These are phyloP conservation scores for Neonectria neomacrospora DNA, from an alignment of 2,329 filamentous ascomycete genomes.

Conservation along the genomic window DNA sequence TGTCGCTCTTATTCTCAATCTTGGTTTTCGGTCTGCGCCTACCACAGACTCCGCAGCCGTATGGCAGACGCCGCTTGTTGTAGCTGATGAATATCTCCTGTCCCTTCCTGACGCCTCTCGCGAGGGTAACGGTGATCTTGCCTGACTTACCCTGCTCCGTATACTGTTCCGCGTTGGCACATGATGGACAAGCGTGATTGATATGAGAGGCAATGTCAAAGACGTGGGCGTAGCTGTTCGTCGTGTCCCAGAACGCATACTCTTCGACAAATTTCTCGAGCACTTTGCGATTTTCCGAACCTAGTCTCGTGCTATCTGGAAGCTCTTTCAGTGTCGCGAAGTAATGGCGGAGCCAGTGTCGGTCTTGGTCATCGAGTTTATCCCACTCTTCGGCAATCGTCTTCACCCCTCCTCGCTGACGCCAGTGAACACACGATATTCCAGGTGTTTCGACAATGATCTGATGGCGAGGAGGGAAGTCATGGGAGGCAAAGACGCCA, in stretches of 20 bases:
- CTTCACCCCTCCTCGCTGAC: slow-evolving; percentile 9
- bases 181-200: slow-evolving; percentile 49
- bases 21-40: not conserved
- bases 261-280: slow-evolving; percentile 40
- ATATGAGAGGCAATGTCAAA: slow-evolving; percentile 41
- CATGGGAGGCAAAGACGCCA: slow-evolving; percentile 37
- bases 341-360: not conserved
- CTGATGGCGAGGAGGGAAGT: slow-evolving; percentile 13
- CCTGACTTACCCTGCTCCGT: slow-evolving; percentile 18
- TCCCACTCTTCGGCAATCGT: slow-evolving; percentile 32
- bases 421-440: slow-evolving; percentile 31
- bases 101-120: slow-evolving; percentile 35
- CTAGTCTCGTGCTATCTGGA: not conserved
- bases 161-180: slow-evolving; percentile 43
- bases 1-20: not conserved
- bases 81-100: slow-evolving; percentile 54
- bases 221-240: slow-evolving; percentile 26
- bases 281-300: slow-evolving; percentile 8
- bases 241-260: slow-evolving; percentile 40
- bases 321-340: slow-evolving; percentile 33
- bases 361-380: slow-evolving; percentile 2
- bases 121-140: slow-evolving; percentile 34
- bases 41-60: slow-evolving; percentile 43
- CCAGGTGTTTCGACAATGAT: slow-evolving; percentile 38
- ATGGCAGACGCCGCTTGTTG: slow-evolving; percentile 41